These are phyloP conservation scores for Cercospora sp. DNA, from an alignment of 2,329 filamentous ascomycete species.

Conservation along the genomic window DNA sequence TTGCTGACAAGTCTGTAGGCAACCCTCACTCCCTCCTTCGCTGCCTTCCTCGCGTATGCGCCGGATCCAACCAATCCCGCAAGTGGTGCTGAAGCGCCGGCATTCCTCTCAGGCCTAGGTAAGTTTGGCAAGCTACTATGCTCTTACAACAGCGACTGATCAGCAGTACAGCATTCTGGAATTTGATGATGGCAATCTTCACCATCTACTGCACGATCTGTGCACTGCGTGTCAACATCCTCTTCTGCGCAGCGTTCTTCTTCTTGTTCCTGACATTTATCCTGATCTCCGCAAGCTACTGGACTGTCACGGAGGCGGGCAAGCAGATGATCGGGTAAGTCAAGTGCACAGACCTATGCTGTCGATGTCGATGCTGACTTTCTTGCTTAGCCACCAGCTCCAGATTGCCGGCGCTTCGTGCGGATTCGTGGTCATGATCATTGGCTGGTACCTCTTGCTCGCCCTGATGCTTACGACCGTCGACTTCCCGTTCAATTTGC, in stretches of 20 bases:
- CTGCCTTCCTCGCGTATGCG: constrained; percentile 25
- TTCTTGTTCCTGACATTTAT: constrained; percentile 27
- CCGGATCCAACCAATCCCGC: constrained; percentile 13
- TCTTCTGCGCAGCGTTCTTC: constrained; percentile 27
- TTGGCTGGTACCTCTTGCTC: constrained; percentile 29
- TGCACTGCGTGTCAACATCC: constrained; percentile 22
- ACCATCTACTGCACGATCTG: constrained; percentile 28
- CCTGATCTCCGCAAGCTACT: constrained; percentile 22
- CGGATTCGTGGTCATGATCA: constrained; percentile 24
- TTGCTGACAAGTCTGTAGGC: constrained; percentile 2
- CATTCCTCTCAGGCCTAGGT: constrained; percentile 26
- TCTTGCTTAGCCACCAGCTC: not conserved
- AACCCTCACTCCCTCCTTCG: constrained; percentile 24
- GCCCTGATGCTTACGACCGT: constrained; percentile 27
- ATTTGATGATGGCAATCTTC: constrained; percentile 28
- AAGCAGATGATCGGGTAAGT: constrained; percentile 10
- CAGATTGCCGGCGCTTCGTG: constrained; percentile 18
- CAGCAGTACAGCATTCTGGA: constrained; percentile 20
- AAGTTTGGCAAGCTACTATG: not conserved
- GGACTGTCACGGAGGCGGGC: constrained; percentile 19
- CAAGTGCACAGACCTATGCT: not conserved
- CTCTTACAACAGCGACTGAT: not conserved
- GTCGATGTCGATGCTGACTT: not conserved
- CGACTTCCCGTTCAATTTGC: constrained; percentile 26
- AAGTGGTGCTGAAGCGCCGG: constrained; percentile 14